Evolutionary conservation across 495 filamentous ascomycete genomes (phyloP), one percentile per base, ranked within the genome.

Genomic region (Podospora appendiculata): DNA sequence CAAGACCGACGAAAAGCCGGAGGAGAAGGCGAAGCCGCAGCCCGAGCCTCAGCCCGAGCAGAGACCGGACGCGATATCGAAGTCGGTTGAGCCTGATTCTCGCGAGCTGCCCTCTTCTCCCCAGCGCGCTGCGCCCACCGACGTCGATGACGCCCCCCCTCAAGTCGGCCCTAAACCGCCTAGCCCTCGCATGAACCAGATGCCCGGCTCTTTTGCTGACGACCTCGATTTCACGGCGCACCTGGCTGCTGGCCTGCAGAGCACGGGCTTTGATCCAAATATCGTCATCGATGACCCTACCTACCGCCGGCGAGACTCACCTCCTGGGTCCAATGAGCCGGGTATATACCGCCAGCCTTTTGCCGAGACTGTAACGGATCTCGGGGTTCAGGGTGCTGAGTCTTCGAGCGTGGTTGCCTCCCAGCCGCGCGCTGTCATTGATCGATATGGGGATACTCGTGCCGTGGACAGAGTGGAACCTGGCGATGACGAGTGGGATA

Each of bases 191-290:
- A 41, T 18, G 6, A n/a, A n/a, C 25, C 68, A 72, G 8, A 72
- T 74, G 59, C 72, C 78, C 34, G 79, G 79, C 14, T 55, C 61
- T 0, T 83, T 77, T 60, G 74, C 59, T 8, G 73, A 81, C 25
- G 86, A 89, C 51, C 70, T 84, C 39, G 83, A 80, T 35, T 89
- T 89, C 45, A 79, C 83, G 14, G 85, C 85, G 19, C 80, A 76
- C 9, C 60, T 89, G n/a, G 85, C 85, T 58, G 86, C 85, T 36
- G 84, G 80, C 6, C 75, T 87, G 16, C 64, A 83, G 63, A 79
- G 79, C 6, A 75, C 80, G 47, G 86, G 86, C 0, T 89, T 89
- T 53, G 80, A 89, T 62, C 80, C 85, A 17, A 78, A 86, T 25
- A 79, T 88, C 51, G 79, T 89, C 12, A 80, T 85, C 18, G 71